Evolutionary conservation across 345 rosid genomes (phyloP).

Genomic region (Raphanus raphanistrum): DNA sequence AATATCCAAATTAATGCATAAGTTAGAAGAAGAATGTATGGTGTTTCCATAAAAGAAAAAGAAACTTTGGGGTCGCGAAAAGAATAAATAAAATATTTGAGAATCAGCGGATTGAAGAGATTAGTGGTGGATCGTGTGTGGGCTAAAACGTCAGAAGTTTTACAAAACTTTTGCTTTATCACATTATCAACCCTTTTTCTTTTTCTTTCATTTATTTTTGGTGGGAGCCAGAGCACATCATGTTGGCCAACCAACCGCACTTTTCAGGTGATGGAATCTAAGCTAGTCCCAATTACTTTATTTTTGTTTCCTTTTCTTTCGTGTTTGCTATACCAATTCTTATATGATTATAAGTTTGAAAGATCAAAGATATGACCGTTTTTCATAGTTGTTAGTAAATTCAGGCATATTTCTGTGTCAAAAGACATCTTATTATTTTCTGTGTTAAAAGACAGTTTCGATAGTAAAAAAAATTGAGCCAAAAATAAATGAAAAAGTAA

Average conservation of each 20-base stretch:
- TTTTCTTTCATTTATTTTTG: neutral
- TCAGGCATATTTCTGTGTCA: neutral
- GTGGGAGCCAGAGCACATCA: slow-evolving; percentile 37
- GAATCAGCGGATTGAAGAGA: slow-evolving; percentile 20
- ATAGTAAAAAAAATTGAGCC: neutral
- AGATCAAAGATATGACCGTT: neutral
- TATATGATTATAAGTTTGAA: neutral
- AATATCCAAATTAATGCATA: slow-evolving; percentile 13
- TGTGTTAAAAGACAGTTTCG: neutral
- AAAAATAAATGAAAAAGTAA: too few relatives aligned
- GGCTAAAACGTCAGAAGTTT: slow-evolving; percentile 14
- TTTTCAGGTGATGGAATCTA: slow-evolving; percentile 38
- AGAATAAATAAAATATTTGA: slow-evolving; percentile 19
- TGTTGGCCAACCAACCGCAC: slow-evolving; percentile 35
- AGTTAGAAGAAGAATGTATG: slow-evolving; percentile 13
- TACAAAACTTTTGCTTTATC: slow-evolving; percentile 26
- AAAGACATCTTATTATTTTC: too few relatives aligned
- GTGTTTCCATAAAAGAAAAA: slow-evolving; percentile 31
- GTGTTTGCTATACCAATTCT: neutral
- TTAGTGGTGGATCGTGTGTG: slow-evolving; percentile 29
- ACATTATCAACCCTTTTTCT: slow-evolving; percentile 23
- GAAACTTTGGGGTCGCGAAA: slow-evolving; percentile 5
- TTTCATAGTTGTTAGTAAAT: neutral
- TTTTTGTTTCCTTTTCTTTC: neutral
- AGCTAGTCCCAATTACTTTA: neutral